phyloP scores from a whole-genome alignment of 176 grass and related monocot species.

The Oryza meyeriana region DNA sequence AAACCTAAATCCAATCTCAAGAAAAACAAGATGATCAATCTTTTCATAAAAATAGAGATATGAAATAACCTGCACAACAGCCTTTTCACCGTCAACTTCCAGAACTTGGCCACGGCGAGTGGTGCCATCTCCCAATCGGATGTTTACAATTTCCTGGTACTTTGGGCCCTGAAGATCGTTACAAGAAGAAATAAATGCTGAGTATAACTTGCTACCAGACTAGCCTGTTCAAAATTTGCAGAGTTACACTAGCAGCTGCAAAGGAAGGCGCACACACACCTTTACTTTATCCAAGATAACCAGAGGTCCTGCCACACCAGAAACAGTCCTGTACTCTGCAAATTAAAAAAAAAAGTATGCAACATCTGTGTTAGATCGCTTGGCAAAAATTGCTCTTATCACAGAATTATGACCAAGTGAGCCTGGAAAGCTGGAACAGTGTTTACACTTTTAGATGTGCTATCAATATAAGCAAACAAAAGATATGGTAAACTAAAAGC shows the following conservation, averaged over 20 bases:
- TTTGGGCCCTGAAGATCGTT: constrained; percentile 76
- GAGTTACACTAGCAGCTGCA: neutral
- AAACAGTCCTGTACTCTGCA: constrained; percentile 97
- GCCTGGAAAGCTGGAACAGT: neutral
- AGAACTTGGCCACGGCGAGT: constrained; percentile 98
- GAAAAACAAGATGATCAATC: neutral
- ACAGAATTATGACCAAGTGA: neutral
- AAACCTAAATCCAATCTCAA: neutral
- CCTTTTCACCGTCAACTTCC: constrained; percentile 98
- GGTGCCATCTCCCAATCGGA: constrained; percentile 89
- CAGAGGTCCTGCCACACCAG: constrained; percentile 94
- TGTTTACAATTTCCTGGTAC: constrained; percentile 99
- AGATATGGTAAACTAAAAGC: neutral
- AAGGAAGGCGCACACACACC: constrained; percentile 42
- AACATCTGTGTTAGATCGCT: neutral
- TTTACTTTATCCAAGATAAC: constrained; percentile 99
- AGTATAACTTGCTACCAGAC: neutral
- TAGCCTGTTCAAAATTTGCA: constrained; percentile 18
- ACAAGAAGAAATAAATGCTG: constrained; percentile 18
- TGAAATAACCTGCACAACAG: constrained; percentile 90
- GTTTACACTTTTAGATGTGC: neutral
- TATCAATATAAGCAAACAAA: neutral
- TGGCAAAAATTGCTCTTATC: constrained; percentile 6
- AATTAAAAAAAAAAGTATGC: constrained; percentile 4
- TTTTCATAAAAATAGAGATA: constrained; percentile 10